A percentile compares a stretch with the other conserved stretches of the same genome.
These are phyloP conservation scores for Coniochaeta ligniaria DNA, from an alignment of 2,329 filamentous ascomycete species.

Conservation along the genomic window DNA sequence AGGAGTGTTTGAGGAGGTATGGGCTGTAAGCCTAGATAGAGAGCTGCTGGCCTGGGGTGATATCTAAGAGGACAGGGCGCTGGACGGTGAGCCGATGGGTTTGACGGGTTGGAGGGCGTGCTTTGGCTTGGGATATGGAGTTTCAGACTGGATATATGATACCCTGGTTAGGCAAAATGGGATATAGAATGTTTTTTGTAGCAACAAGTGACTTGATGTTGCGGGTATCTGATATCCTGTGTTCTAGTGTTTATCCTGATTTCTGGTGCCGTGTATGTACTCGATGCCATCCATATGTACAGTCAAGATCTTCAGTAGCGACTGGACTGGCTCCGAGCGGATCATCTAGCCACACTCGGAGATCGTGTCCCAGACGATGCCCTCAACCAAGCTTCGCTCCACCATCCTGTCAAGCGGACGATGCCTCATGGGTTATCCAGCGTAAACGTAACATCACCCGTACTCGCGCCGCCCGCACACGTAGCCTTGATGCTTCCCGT, in stretches of 20 bases:
- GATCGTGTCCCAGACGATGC: background rate
- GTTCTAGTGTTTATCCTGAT: background rate
- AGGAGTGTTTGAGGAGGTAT: constrained; percentile 63
- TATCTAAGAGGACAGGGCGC: too few species aligned
- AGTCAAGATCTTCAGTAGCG: background rate
- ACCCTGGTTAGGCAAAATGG: constrained; percentile 1
- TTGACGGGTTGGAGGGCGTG: too few species aligned
- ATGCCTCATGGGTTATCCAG: constrained; percentile 20
- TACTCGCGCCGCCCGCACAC: constrained; percentile 39
- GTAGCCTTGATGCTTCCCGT: constrained; percentile 38
- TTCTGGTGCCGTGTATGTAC: background rate
- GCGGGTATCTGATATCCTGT: background rate
- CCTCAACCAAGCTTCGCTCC: background rate
- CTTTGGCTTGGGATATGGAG: background rate
- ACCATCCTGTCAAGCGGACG: background rate
- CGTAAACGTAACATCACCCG: constrained; percentile 36
- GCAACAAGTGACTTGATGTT: background rate
- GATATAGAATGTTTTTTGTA: background rate
- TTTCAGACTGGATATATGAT: background rate
- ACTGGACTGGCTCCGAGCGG: background rate
- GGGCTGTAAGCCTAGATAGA: constrained; percentile 31
- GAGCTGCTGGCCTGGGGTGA: background rate
- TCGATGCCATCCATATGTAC: constrained; percentile 3
- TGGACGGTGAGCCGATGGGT: too few species aligned
- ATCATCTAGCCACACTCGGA: background rate